A percentile compares a stretch with the other conserved stretches of the same genome.
phyloP scores from a whole-genome alignment of 208 protist species.

The Angomonas deanei region DNA sequence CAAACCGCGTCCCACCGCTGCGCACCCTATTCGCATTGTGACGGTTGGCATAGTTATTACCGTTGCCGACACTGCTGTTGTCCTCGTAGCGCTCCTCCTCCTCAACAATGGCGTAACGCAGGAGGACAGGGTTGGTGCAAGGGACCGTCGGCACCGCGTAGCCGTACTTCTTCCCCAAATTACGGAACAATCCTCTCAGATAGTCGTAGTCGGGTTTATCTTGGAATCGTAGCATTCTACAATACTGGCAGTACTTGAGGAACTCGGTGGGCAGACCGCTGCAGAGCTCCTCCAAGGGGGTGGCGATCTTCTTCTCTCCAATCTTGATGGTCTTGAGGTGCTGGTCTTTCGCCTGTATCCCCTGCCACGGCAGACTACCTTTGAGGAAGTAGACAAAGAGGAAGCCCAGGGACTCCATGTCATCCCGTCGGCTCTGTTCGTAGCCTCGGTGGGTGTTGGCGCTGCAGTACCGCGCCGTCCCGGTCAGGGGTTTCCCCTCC shows the following conservation, averaged over 20 bases:
- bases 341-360: conserved; percentile 71
- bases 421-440: conserved; percentile 93
- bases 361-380: conserved; percentile 93
- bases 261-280: conserved; percentile 58
- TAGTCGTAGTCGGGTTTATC: conserved; percentile 78
- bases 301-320: conserved; percentile 80
- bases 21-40: not conserved
- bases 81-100: conserved; percentile 12
- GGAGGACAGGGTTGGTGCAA: not conserved
- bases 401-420: conserved; percentile 92
- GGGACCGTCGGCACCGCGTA: conserved; percentile 14
- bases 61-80: not conserved
- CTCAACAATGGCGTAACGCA: not conserved
- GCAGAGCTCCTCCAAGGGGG: conserved; percentile 62
- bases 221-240: conserved; percentile 63
- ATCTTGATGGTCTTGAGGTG: conserved; percentile 76
- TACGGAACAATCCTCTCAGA: conserved; percentile 63
- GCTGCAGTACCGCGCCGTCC: conserved; percentile 98
- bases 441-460: conserved; percentile 98
- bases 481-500: conserved; percentile 98
- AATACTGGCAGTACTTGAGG: conserved; percentile 70
- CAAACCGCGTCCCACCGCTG: not conserved
- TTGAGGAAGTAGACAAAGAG: conserved; percentile 91
- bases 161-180: conserved; percentile 25
- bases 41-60: not conserved